Base-by-base conservation (phyloP, 2,329 filamentous ascomycete species). In the Curvularia eragrostidis region DNA sequence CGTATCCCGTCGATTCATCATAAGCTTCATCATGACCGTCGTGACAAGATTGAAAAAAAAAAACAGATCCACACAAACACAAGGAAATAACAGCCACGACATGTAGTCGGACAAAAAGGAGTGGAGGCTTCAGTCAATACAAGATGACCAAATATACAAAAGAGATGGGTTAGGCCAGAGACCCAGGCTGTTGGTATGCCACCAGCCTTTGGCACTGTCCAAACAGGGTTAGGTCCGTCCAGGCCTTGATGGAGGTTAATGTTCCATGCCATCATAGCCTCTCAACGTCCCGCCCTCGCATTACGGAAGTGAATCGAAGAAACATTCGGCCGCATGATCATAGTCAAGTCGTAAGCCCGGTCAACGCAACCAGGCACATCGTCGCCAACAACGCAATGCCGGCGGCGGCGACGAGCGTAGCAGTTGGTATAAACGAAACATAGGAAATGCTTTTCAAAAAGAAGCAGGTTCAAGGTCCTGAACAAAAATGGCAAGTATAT, bases 401-500 rank as follows among this genome's bases (percentile, higher is more conserved):
- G 48, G 26, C 43, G 48, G 26, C 43, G 43, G 57, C 60, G 32
- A 56, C 56, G 58, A 64, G 63, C 57, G 60, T 64, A 62, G 56
- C 47, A 61, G 59, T 48, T 43, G 61, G 53, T 68, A 70, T 69
- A 44, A 52, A 70, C 66, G 65, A 54, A 56, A 75, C 70, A 72
- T 65, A 73, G 50, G 69, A 74, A 54, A 76, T 70, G 61, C 69
- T 71, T 71, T 72, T 70, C 53, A 59, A 39, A 60, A 23, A 56
- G 52, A 58, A 61, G 60, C 59, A 65, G 53, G 64, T 58, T 51
- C 54, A 50, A 54, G 58, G 59, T 62, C 64, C 53, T 59, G 57
- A 56, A 66, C 65, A 61, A 66, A 66, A 28, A 58, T 58, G 59
- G 52, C 59, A 58, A 63, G 62, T 65, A 61, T 59, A 60, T 63